Conservation (phyloP, 768 basidiomycete species). For the Mycena polygramma region DNA sequence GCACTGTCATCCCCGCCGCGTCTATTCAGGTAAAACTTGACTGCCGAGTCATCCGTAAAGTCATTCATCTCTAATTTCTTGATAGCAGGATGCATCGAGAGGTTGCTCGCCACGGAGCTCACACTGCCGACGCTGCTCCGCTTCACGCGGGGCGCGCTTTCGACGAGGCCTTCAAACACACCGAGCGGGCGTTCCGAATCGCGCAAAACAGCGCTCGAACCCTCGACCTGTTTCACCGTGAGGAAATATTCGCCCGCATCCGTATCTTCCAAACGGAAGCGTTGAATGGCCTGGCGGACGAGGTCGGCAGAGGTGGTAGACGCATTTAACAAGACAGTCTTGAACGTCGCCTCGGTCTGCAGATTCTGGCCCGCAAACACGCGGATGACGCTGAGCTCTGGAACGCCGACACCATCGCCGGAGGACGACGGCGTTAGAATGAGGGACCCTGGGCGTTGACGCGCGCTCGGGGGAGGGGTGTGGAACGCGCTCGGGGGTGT, state of each 20-base stretch:
- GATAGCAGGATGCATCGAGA: slow-evolving; percentile 96
- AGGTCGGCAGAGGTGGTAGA: slow-evolving; percentile 89
- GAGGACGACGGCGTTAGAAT: slow-evolving; percentile 72
- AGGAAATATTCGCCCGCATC: slow-evolving; percentile 78
- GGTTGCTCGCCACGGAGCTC: slow-evolving; percentile 91
- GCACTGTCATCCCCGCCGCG: slow-evolving; percentile 52
- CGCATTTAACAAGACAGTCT: slow-evolving; percentile 93
- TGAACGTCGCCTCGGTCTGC: slow-evolving; percentile 97
- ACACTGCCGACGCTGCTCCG: slow-evolving; percentile 94
- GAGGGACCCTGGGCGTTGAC: slow-evolving; percentile 83
- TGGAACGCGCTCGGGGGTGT: slow-evolving; percentile 51
- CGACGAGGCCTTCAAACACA: slow-evolving; percentile 89
- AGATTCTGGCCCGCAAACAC: slow-evolving; percentile 94
- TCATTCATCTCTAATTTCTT: slow-evolving; percentile 96
- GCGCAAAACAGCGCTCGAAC: slow-evolving; percentile 80
- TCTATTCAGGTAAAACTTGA: slow-evolving; percentile 96
- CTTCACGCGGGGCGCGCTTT: slow-evolving; percentile 89
- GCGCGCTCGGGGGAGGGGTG: slow-evolving; percentile 59
- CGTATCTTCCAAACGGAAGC: slow-evolving; percentile 84
- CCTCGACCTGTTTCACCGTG: slow-evolving; percentile 94
- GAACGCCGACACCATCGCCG: slow-evolving; percentile 75
- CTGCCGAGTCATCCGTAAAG: slow-evolving; percentile 95
- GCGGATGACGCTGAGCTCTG: slow-evolving; percentile 93
- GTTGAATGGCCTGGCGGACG: slow-evolving; percentile 92
- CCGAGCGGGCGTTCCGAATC: slow-evolving; percentile 85